Evolutionary conservation across 2,329 filamentous ascomycete genomes (phyloP).

Genomic region (Aspergillus piperis): DNA sequence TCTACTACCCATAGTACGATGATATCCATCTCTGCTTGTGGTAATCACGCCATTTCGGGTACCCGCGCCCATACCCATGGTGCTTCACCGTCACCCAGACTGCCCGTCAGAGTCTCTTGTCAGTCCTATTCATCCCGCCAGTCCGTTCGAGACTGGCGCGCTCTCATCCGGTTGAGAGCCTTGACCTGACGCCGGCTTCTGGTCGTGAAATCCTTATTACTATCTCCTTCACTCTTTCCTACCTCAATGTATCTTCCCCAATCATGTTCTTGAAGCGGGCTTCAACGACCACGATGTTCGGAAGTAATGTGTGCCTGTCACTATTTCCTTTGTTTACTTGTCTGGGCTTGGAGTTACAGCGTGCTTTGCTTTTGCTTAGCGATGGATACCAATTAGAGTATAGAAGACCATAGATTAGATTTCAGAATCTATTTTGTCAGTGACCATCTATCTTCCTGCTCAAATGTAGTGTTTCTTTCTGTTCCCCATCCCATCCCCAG

Average conservation of each 20-base stretch:
- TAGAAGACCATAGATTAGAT: slow-evolving; percentile 1
- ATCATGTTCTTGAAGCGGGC: neutral
- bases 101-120: neutral
- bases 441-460: no score
- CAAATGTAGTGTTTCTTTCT: no score
- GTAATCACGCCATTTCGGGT: neutral
- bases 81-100: neutral
- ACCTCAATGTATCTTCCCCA: neutral
- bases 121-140: neutral
- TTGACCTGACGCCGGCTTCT: neutral
- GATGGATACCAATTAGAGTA: neutral
- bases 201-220: neutral
- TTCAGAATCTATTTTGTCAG: neutral
- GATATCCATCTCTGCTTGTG: neutral
- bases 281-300: neutral
- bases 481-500: no score
- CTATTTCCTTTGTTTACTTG: neutral
- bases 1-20: neutral
- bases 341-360: neutral
- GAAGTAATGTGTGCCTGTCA: neutral
- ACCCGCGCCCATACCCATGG: neutral
- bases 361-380: neutral
- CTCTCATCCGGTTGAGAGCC: slow-evolving; percentile 6
- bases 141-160: neutral
- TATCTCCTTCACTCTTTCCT: neutral